Evolutionary conservation across 2,329 filamentous ascomycete species (phyloP), one percentile per base, ranked within the genome.

Genomic region (Drechslerella stenobrocha): DNA sequence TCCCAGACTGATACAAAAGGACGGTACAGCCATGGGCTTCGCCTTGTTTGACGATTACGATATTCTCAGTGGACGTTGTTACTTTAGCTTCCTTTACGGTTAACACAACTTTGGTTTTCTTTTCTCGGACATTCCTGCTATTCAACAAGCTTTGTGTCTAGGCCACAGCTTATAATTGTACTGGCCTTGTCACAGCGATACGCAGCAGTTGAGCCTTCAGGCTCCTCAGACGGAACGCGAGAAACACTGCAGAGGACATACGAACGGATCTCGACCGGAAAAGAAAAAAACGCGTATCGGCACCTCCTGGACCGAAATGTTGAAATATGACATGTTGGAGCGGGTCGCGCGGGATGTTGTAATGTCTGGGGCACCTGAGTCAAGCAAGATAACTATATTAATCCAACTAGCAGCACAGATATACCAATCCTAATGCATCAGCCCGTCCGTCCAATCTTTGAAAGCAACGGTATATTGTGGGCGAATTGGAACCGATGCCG

Each of bases 1-100:
- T 20, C 22, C 13, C 8, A 18, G 6, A 42, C 15, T 42, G 44
- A 44, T 56, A 13, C 52, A 48, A 37, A 61, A 35, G 26, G 47
- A 26, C 46, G 28, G 22, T 9, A 46, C 26, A 37, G 50, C 35
- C 35, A 22, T 37, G n/a, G 22, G 20, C 37, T 52, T n/a, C n/a
- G n/a, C n/a, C n/a, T n/a, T n/a, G n/a, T 42, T 13, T 18, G 15
- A 20, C 37, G 15, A 9, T 9, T 20, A 9, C 15, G 18, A 7
- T 9, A 42, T 3, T 42, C 15, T 18, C 4, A n/a, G 3, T 18
- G 37, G 15, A n/a, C n/a, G n/a, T n/a, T n/a, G n/a, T n/a, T n/a
- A n/a, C n/a, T n/a, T n/a, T n/a, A n/a, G n/a, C n/a, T n/a, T n/a
- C n/a, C n/a, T n/a, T n/a, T n/a, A n/a, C n/a, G n/a, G n/a, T n/a